phyloP scores from a whole-genome alignment of 176 grass and related monocot species.

The Tillandsia fasciculata region DNA sequence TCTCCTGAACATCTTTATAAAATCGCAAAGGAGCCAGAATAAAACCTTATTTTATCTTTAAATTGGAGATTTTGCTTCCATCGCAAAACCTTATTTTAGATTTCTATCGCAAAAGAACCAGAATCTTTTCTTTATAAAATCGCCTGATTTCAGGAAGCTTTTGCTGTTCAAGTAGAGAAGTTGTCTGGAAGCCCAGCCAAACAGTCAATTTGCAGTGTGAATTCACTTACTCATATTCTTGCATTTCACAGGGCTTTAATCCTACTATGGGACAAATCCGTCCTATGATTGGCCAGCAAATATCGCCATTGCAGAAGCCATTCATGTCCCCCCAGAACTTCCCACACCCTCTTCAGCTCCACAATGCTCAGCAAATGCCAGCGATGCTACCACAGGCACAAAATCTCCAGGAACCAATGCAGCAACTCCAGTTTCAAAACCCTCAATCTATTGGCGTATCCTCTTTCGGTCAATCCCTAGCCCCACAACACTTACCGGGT shows the following conservation, averaged over 20 bases:
- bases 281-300: constrained; percentile 52
- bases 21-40: too few relatives aligned
- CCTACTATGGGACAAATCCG: constrained; percentile 43
- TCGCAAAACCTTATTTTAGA: not conserved
- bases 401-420: constrained; percentile 24
- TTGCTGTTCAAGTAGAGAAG: not conserved
- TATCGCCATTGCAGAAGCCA: constrained; percentile 57
- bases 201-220: too few relatives aligned
- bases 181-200: too few relatives aligned
- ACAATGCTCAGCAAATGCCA: constrained; percentile 46
- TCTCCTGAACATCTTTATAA: too few relatives aligned
- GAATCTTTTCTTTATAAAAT: not conserved
- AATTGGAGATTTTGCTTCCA: too few relatives aligned
- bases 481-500: constrained; percentile 58
- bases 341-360: constrained; percentile 35
- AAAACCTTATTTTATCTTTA: too few relatives aligned
- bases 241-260: constrained; percentile 53
- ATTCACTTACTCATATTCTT: not conserved
- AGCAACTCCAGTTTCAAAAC: constrained; percentile 51
- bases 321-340: constrained; percentile 39
- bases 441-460: constrained; percentile 44
- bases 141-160: too few relatives aligned
- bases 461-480: constrained; percentile 59
- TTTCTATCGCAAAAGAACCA: not conserved
- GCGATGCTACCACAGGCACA: constrained; percentile 18